Conservation (phyloP, 2,329 filamentous ascomycete species). For the Exophiala mesophila region DNA sequence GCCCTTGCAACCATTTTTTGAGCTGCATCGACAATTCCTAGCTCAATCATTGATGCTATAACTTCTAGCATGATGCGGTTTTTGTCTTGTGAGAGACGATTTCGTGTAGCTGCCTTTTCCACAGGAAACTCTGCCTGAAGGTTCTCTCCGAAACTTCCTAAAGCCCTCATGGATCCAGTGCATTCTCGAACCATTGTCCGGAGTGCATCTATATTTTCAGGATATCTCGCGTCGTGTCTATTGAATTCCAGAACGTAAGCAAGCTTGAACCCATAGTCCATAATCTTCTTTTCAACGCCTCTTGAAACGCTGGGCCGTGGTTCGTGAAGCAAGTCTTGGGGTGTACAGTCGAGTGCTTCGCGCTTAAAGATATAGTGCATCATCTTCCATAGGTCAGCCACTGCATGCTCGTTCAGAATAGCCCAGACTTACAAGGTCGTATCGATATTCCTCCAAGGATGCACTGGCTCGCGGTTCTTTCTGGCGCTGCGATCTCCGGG, state of each 20-base stretch:
- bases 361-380: constrained; percentile 1
- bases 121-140: neutral
- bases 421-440: neutral
- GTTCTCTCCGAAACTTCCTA: neutral
- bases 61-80: neutral
- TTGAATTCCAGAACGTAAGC: neutral
- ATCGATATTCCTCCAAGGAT: neutral
- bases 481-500: neutral
- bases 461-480: neutral
- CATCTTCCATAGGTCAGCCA: neutral
- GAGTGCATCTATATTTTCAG: neutral
- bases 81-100: neutral
- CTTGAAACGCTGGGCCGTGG: neutral
- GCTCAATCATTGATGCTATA: neutral
- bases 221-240: neutral
- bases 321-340: neutral
- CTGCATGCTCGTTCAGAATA: neutral
- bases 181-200: neutral
- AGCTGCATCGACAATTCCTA: neutral
- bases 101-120: neutral
- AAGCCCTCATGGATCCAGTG: neutral
- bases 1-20: neutral
- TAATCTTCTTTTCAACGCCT: neutral
- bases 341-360: neutral
- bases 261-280: neutral